A percentile compares a stretch with the other conserved stretches of the same genome.
These are phyloP conservation scores for Phyllosticta paracitricarpa DNA, from an alignment of 2,329 filamentous ascomycete genomes.

Conservation along the genomic window DNA sequence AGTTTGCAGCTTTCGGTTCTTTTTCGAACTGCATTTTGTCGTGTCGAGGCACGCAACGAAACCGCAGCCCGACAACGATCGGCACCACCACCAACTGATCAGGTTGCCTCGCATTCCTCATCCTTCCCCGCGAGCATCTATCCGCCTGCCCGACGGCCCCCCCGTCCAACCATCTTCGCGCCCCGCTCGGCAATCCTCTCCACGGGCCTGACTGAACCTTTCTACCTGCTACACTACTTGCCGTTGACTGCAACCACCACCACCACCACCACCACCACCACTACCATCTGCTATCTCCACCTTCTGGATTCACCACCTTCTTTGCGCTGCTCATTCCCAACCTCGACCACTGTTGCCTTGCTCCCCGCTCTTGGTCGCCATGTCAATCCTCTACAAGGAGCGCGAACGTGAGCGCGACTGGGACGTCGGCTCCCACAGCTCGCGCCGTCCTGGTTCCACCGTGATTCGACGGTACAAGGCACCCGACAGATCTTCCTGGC, in stretches of 20 bases:
- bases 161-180: not conserved
- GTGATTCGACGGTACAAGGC: slow-evolving; percentile 52
- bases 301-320: not conserved
- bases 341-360: not conserved
- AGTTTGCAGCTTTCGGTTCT: not conserved
- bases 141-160: not conserved
- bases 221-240: not conserved
- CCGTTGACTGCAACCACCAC: not conserved
- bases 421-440: slow-evolving; percentile 23
- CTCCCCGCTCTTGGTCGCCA: slow-evolving; percentile 15
- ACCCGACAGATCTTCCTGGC: slow-evolving; percentile 39
- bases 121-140: not conserved
- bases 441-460: slow-evolving; percentile 34
- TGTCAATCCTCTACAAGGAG: slow-evolving; percentile 39
- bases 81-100: not conserved
- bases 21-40: not conserved
- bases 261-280: not conserved
- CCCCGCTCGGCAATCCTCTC: not conserved
- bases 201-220: not conserved
- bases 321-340: too few relatives aligned
- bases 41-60: not conserved
- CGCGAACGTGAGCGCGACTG: slow-evolving; percentile 34
- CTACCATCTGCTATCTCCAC: not conserved
- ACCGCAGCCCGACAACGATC: not conserved
- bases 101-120: not conserved